phyloP scores from a whole-genome alignment of 1,139 yeast genomes.

The Meyerozyma guilliermondii region DNA sequence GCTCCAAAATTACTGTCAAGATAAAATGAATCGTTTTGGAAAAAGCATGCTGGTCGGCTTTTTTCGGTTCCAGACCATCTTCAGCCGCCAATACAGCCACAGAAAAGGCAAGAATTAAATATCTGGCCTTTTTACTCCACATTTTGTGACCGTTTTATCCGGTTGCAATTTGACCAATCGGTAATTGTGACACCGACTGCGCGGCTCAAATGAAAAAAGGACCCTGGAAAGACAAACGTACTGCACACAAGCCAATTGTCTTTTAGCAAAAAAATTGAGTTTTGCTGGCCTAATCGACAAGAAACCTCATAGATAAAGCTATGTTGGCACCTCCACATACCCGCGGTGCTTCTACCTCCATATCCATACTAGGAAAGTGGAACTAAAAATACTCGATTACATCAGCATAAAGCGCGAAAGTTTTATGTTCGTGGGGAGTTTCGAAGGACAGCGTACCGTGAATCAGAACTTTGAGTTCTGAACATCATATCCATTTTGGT shows the following conservation, averaged over 20 bases:
- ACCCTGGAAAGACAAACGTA: too few species aligned
- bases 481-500: too few species aligned
- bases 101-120: background rate
- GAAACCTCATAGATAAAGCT: too few species aligned
- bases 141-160: background rate
- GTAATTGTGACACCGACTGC: background rate
- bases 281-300: too few species aligned
- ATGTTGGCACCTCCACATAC: too few species aligned
- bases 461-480: too few species aligned
- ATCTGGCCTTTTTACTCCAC: background rate
- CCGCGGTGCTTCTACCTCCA: too few species aligned
- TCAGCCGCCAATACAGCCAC: background rate
- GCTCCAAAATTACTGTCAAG: slow-evolving; percentile 36
- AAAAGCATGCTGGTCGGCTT: background rate
- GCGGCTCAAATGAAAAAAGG: background rate
- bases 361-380: too few species aligned
- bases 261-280: too few species aligned
- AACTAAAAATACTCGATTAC: too few species aligned
- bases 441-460: background rate
- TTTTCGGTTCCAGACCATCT: background rate
- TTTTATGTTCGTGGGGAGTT: background rate
- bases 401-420: background rate
- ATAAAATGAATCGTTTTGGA: slow-evolving; percentile 66
- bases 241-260: too few species aligned
- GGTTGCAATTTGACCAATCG: background rate